Percentiles rank a stretch among this genome's conserved stretches.
phyloP scores from a whole-genome alignment of 139 green algal genomes.

The Deuterostichococcus epilithicus region DNA sequence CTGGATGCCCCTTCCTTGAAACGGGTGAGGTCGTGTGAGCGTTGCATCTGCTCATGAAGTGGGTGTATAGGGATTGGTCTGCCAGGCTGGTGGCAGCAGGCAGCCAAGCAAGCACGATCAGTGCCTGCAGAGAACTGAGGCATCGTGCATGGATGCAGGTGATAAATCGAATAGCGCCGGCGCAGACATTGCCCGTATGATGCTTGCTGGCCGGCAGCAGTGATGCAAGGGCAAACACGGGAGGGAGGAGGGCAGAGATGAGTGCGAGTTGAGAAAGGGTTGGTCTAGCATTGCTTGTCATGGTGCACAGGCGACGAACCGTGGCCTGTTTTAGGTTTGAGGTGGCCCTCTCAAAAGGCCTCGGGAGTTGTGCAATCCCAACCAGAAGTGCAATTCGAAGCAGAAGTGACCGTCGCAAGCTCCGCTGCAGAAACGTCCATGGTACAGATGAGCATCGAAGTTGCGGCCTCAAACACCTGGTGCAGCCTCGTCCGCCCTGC shows the following conservation, averaged over 20 bases:
- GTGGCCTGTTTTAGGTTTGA: no score
- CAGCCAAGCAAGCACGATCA: background rate
- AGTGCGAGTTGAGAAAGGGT: background rate
- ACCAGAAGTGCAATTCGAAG: no score
- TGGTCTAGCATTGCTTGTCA: no score
- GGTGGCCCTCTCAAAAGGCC: no score
- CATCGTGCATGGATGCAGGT: slow-evolving; percentile 27
- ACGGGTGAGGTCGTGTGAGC: slow-evolving; percentile 34
- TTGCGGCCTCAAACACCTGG: no score
- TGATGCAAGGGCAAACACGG: background rate
- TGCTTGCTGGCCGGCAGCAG: background rate
- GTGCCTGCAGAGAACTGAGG: background rate
- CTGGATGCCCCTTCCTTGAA: slow-evolving; percentile 82
- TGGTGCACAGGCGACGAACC: no score
- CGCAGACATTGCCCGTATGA: slow-evolving; percentile 25
- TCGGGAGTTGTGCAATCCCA: no score
- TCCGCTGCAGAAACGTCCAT: no score
- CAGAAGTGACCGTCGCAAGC: no score
- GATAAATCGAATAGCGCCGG: slow-evolving; percentile 61
- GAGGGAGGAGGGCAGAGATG: background rate
- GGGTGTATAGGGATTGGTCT: background rate
- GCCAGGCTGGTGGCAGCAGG: background rate
- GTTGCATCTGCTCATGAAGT: background rate
- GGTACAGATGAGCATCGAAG: no score
- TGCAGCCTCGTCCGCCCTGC: no score